Evolutionary conservation across 1,284 basidiomycete species (phyloP), one percentile per base, ranked within the genome.

Genomic region (Crepidotus sp.): DNA sequence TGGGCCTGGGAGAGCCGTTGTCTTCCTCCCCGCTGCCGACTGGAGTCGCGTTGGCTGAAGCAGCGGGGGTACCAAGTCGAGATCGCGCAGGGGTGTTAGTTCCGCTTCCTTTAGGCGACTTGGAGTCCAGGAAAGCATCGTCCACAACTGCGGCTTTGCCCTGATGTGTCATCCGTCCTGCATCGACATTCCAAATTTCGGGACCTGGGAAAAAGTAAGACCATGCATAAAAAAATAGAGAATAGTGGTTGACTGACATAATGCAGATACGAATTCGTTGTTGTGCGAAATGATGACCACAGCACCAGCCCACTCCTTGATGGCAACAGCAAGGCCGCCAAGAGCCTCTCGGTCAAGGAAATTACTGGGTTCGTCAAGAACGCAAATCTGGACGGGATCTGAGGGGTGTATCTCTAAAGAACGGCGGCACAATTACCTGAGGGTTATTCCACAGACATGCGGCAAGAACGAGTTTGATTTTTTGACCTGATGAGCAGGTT

Each of bases 241-340:
- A 31, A 5, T 48, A 36, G 5, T 6, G 15, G 42, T 35, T 44
- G 36, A 75, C 79, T 61, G 61, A 85, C 91, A 94, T 39, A 94
- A 71, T 10, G 89, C 86, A 31, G 78, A 73, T 22, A 95, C 87
- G 57, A 95, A 96, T 70, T 96, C 91, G 58, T 78, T 70, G 68
- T 95, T 95, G 71, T 97, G 94, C 45, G 92, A 96, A 61, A 98
- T 97, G 69, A 96, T 96, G 57, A 95, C 87, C 42, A 98, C 92
- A 30, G 93, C 95, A 53, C 94, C 94, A 48, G 80, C 81, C 94
- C 94, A 98, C 57, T 97, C 91, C 55, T 83, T 83, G 65, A 98
- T 98, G 25, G 96, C 95, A 31, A 95, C 84, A 30, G 95, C 93
- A 29, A 98, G 72, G 54, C 96, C 95, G 56, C 94, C 91, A 17